phyloP scores from a whole-genome alignment of 345 rosid species.

The Pseudoturritis turrita region DNA sequence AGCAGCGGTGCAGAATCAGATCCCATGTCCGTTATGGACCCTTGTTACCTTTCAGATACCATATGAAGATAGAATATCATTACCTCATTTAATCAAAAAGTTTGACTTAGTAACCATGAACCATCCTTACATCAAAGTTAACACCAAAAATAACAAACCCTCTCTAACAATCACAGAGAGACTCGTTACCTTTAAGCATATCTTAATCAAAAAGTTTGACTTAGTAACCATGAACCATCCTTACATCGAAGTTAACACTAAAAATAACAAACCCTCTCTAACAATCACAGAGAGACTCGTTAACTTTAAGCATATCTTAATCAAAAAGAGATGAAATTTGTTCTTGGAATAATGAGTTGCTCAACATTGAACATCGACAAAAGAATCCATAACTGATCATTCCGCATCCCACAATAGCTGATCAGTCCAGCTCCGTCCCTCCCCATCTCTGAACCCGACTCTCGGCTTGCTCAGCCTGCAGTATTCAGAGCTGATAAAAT shows the following conservation, averaged over 20 bases:
- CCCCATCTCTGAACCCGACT: slow-evolving; percentile 79
- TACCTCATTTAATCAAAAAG: not conserved
- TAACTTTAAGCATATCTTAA: not conserved
- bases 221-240: not conserved
- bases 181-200: not conserved
- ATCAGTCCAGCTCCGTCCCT: slow-evolving; percentile 42
- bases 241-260: not conserved
- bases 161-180: not conserved
- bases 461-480: slow-evolving; percentile 74
- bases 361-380: not conserved
- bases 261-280: not conserved
- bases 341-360: not conserved
- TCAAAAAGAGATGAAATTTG: not conserved
- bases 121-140: not conserved
- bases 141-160: not conserved
- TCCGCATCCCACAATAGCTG: not conserved
- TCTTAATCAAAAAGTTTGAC: not conserved
- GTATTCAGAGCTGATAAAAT: not conserved
- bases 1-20: too few relatives aligned
- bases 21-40: too few relatives aligned
- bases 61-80: not conserved
- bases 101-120: slow-evolving; percentile 7
- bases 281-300: not conserved
- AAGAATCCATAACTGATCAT: not conserved
- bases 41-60: too few relatives aligned